These are phyloP conservation scores for Gossypium herbaceum DNA, from an alignment of 345 rosid genomes.

Conservation along the genomic window DNA sequence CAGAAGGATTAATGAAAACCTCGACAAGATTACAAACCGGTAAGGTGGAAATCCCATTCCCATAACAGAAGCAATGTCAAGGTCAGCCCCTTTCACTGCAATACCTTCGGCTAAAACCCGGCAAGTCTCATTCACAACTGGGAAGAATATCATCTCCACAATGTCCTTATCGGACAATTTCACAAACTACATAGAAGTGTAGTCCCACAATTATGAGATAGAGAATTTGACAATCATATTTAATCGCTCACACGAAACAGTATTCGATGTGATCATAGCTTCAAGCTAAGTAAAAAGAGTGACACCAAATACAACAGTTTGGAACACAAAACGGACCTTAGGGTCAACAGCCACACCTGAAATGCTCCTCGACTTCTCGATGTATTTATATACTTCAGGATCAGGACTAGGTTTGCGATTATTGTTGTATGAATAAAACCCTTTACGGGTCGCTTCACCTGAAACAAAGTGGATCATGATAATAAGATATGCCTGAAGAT, in stretches of 20 bases:
- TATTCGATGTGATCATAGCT: background rate
- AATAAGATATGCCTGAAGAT: slow-evolving; percentile 9
- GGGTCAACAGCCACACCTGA: slow-evolving; percentile 69
- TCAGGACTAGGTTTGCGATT: slow-evolving; percentile 87
- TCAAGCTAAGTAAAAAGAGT: slow-evolving; percentile 5
- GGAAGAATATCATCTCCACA: slow-evolving; percentile 88
- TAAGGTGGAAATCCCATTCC: slow-evolving; percentile 98
- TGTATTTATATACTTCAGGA: slow-evolving; percentile 65
- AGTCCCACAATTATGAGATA: slow-evolving; percentile 8
- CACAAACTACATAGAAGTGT: slow-evolving; percentile 42
- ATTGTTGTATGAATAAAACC: slow-evolving; percentile 78
- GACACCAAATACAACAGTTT: slow-evolving; percentile 10
- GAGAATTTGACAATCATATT: background rate
- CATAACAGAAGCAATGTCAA: slow-evolving; percentile 78
- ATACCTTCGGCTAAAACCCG: slow-evolving; percentile 88
- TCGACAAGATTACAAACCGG: slow-evolving; percentile 42
- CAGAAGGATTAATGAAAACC: background rate
- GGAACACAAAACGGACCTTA: slow-evolving; percentile 44
- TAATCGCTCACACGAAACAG: background rate
- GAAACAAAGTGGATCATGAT: slow-evolving; percentile 15
- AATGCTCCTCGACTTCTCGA: slow-evolving; percentile 78
- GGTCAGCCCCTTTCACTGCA: slow-evolving; percentile 89
- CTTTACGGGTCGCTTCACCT: slow-evolving; percentile 86
- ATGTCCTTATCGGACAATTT: slow-evolving; percentile 77
- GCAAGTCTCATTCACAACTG: slow-evolving; percentile 95